Evolutionary conservation across 768 basidiomycete species (phyloP), one percentile per base, ranked within the genome.

Genomic region (Naematelia encephala): DNA sequence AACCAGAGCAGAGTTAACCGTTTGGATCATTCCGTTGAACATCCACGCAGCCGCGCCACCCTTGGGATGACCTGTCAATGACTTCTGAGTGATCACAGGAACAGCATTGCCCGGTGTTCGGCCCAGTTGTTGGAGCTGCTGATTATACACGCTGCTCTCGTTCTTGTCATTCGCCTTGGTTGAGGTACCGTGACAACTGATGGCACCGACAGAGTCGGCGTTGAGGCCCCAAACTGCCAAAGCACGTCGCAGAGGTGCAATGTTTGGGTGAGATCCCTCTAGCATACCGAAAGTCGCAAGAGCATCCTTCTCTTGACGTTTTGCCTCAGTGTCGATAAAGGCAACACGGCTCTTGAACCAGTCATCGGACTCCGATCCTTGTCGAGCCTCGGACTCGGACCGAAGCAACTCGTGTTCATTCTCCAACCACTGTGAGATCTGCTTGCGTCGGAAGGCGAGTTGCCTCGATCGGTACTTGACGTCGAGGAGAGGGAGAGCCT

Each of bases 41-140:
- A 92, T 90, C 94, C 92, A 97, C 1, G 92, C 89, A 55, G 94
- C 94, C n/a, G 96, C 90, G 61, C 94, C 96, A 77, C 96, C 96
- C 82, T 99, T 99, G 11, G 94, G 87, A 75, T 99, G 94, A 61
- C 96, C 96, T 27, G 94, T 87, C 51, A 99, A 82, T 77, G 88
- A 91, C 84, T 99, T 99, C 79, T 98, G 96, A 1, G 96, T 91
- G 78, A 98, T 88, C 71, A 96, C 86, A 3, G 96, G 96, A 48
- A 94, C 87, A n/a, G 93, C 92, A 77, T 98, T 98, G 54, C 96
- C 94, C 39, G 86, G 85, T 5, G 91, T 90, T 62, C 96, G 90
- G 42, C 85, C 85, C 64, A 97, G 86, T 44, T 85, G 84, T n/a
- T 83, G 85, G 79, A 99, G 88, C 74, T 96, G 87, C 60, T 91